Evolutionary conservation across 2,329 filamentous ascomycete species (phyloP).

Genomic region (Fonsecaea monophora): DNA sequence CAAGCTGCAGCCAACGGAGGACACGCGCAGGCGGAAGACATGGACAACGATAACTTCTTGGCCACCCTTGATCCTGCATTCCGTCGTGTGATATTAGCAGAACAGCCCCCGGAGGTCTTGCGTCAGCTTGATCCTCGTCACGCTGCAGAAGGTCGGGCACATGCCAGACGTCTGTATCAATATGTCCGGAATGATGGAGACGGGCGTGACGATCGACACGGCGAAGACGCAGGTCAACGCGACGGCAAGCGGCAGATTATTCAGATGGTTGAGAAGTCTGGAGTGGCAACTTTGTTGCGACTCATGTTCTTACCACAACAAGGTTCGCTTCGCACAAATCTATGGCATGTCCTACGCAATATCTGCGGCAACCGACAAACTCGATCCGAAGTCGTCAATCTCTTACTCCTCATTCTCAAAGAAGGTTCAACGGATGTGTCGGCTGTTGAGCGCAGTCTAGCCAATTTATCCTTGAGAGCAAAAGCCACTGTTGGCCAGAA

Average conservation of each 20-base stretch:
- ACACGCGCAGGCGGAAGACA: conserved; percentile 71
- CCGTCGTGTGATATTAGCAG: conserved; percentile 84
- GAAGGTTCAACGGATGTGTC: conserved; percentile 93
- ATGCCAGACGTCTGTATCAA: conserved; percentile 64
- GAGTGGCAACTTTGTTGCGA: conserved; percentile 93
- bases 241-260: conserved; percentile 72
- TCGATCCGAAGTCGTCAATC: conserved; percentile 89
- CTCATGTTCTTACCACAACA: conserved; percentile 97
- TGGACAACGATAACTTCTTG: conserved; percentile 91
- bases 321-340: conserved; percentile 79
- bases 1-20: conserved; percentile 55
- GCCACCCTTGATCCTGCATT: conserved; percentile 85
- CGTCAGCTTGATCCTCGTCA: conserved; percentile 84
- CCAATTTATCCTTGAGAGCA: conserved; percentile 87
- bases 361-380: conserved; percentile 98
- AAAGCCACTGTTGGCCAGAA: conserved; percentile 80
- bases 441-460: conserved; percentile 94
- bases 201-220: conserved; percentile 43
- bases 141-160: conserved; percentile 80
- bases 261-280: conserved; percentile 96
- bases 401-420: conserved; percentile 89
- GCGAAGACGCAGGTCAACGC: conserved; percentile 46
- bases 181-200: conserved; percentile 59
- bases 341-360: conserved; percentile 87
- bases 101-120: conserved; percentile 88